Conservation (phyloP, 148 eudicot genomes). For the Silene latifolia region DNA sequence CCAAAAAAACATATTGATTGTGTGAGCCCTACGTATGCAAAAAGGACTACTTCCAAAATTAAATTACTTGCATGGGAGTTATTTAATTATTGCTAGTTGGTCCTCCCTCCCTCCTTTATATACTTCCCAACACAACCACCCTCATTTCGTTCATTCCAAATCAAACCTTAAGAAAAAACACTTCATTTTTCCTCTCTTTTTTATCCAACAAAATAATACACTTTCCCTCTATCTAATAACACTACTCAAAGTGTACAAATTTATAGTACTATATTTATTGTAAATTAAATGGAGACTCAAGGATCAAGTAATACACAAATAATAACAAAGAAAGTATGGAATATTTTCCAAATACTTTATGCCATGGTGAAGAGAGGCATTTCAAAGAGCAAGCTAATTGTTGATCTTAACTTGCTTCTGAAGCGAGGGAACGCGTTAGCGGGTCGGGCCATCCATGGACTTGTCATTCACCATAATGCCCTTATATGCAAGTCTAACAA, state of each 20-base stretch:
- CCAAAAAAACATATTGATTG: no score
- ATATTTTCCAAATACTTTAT: slow-evolving; percentile 20
- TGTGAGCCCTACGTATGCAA: no score
- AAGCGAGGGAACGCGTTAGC: slow-evolving; percentile 44
- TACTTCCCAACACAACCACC: slow-evolving; percentile 12
- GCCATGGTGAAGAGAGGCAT: slow-evolving; percentile 38
- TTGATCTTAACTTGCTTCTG: slow-evolving; percentile 42
- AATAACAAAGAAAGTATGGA: slow-evolving; percentile 30
- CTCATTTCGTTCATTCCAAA: slow-evolving; percentile 27
- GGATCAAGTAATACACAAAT: slow-evolving; percentile 15
- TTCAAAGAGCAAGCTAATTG: slow-evolving; percentile 46
- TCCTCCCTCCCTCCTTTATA: slow-evolving; percentile 22
- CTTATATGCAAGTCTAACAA: slow-evolving; percentile 43
- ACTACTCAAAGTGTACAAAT: not conserved
- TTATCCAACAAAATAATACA: no score
- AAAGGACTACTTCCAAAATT: slow-evolving; percentile 9
- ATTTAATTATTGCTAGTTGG: slow-evolving; percentile 13
- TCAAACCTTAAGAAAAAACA: slow-evolving; percentile 9
- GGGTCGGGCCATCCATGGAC: slow-evolving; percentile 41
- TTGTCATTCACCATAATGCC: slow-evolving; percentile 45
- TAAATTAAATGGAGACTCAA: slow-evolving; percentile 18
- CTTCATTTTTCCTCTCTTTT: not conserved
- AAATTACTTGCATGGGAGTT: slow-evolving; percentile 1
- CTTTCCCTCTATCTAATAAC: not conserved
- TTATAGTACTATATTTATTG: not conserved